These are phyloP conservation scores for Claviceps citrina DNA, from an alignment of 2,329 filamentous ascomycete genomes.

Conservation along the genomic window DNA sequence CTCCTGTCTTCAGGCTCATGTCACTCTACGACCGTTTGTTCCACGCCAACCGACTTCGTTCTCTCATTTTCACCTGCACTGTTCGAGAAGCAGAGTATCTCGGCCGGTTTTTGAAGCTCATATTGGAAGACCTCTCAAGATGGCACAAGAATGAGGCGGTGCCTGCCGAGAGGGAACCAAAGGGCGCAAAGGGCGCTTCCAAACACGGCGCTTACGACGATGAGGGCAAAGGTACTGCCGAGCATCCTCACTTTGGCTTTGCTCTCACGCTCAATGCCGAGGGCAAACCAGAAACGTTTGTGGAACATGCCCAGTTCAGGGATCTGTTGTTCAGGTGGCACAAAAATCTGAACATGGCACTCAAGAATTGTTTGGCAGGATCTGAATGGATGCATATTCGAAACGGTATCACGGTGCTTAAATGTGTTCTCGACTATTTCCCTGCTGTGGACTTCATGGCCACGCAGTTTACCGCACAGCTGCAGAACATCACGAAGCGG, in stretches of 20 bases:
- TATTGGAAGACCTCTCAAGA: constrained; percentile 60
- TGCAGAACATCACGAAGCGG: constrained; percentile 50
- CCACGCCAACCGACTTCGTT: constrained; percentile 61
- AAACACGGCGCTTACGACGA: constrained; percentile 69
- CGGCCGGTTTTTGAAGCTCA: constrained; percentile 75
- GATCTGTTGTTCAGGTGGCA: constrained; percentile 85
- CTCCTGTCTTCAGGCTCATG: constrained; percentile 75
- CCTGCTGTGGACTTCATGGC: constrained; percentile 86
- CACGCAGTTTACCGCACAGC: constrained; percentile 43
- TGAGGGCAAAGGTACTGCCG: constrained; percentile 44
- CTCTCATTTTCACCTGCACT: constrained; percentile 77
- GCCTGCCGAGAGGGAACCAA: constrained; percentile 26
- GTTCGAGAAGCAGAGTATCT: constrained; percentile 83
- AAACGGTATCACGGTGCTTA: constrained; percentile 83
- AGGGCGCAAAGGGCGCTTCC: constrained; percentile 25
- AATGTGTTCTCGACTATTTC: constrained; percentile 65
- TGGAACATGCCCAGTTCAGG: constrained; percentile 77
- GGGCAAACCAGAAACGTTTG: constrained; percentile 52
- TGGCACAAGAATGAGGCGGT: constrained; percentile 66
- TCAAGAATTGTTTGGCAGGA: constrained; percentile 67
- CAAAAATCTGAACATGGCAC: constrained; percentile 58
- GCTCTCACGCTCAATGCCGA: constrained; percentile 51
- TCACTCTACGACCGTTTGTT: constrained; percentile 75
- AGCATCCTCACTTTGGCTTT: constrained; percentile 56
- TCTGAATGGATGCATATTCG: constrained; percentile 96